Base-by-base conservation (phyloP, 305 asterid species). In the Fraxinus latifolia region DNA sequence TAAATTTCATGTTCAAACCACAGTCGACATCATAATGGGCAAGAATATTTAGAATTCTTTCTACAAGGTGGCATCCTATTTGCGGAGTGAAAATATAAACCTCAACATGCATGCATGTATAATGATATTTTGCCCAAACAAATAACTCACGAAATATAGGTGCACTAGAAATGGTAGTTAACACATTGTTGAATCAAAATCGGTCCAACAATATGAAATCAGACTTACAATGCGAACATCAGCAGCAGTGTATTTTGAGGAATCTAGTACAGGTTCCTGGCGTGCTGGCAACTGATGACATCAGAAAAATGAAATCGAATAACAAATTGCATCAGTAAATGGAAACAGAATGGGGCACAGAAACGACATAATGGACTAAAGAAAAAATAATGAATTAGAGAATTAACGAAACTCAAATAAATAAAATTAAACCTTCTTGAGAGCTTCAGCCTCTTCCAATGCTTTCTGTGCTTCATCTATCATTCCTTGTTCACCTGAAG, bases 371-470 rank as follows among this genome's bases (percentile, higher is more conserved):
- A 76, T 53, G 58, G 71, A 82, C 12, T 62, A 80, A 37, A 36
- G 53, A 47, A 78, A 60, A 76, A 5, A 74, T 25, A 12, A 27
- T 74, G 34, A 60, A 0, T 23, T 14, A 23, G 68, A 39, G 11
- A 44, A 36, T 79, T 79, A 76, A 53, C 5, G 60, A 82, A 82
- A 79, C 73, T 71, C 39, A 76, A 62, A 34, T 23, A 79, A 82
- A 80, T 12, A 74, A 14, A 73, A 21, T 53, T 9, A 39, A 77
- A 93, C 98, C 97, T 94, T 94, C 85, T 89, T 94, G n/a, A 94
- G 96, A 81, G 98, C 96, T 91, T 94, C 98, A 21, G 98, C 98
- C 87, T 94, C 98, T 84, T 94, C 98, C 88, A 94, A 77, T 71
- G 97, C 94, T 84, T 92, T 94, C 68, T 92, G 94, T 34, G 98